phyloP scores from a whole-genome alignment of 441 rosid genomes.

The Eruca vesicaria region DNA sequence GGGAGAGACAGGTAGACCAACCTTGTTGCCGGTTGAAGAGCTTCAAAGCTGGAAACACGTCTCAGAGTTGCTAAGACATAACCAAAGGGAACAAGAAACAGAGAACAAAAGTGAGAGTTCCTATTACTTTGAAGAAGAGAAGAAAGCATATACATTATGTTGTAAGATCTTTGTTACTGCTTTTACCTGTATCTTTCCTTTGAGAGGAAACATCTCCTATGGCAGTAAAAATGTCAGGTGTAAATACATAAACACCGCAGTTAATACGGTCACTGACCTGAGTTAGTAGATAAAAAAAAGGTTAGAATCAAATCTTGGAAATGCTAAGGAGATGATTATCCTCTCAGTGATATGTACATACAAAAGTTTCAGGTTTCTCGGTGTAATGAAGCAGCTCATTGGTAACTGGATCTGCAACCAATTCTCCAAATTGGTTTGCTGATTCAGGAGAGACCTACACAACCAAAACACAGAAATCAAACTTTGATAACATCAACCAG shows the following conservation, averaged over 20 bases:
- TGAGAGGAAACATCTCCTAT: conserved; percentile 56
- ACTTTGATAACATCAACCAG: neutral
- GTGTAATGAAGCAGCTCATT: conserved; percentile 75
- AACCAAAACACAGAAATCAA: neutral
- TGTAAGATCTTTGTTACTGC: conserved; percentile 14
- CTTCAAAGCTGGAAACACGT: conserved; percentile 79
- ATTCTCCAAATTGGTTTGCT: conserved; percentile 65
- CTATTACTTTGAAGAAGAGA: neutral
- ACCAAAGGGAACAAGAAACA: neutral
- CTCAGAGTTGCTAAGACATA: conserved; percentile 57
- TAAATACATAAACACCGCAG: conserved; percentile 73
- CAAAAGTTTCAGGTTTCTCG: conserved; percentile 75
- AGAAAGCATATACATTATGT: conserved; percentile 1
- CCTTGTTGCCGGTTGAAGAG: conserved; percentile 75
- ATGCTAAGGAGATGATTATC: neutral
- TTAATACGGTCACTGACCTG: conserved; percentile 77
- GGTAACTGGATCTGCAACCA: conserved; percentile 68
- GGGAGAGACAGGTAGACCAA: conserved; percentile 16
- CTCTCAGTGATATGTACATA: conserved; percentile 30
- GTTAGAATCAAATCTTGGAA: neutral
- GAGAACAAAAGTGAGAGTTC: too few species aligned
- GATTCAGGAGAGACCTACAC: conserved; percentile 71
- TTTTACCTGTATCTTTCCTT: conserved; percentile 57
- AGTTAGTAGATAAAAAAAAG: neutral
- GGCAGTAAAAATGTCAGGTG: conserved; percentile 57